Conservation (phyloP, 2,329 filamentous ascomycete species). For the Coniella vitis region DNA sequence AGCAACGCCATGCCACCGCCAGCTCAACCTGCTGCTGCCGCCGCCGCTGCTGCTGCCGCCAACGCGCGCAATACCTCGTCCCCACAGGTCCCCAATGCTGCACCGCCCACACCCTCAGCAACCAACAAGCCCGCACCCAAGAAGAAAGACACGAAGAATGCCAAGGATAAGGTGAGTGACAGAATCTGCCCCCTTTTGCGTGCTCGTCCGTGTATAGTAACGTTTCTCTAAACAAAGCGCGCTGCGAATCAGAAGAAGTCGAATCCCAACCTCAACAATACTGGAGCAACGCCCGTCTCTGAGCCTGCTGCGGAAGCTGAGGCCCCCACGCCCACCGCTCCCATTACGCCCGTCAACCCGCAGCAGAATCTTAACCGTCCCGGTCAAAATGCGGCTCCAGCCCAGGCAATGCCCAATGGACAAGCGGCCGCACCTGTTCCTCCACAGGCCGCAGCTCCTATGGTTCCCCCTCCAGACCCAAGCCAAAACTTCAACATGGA, state of each 20-base stretch:
- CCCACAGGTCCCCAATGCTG: constrained; percentile 56
- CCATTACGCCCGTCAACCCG: constrained; percentile 53
- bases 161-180: constrained; percentile 59
- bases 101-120: constrained; percentile 71
- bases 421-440: constrained; percentile 38
- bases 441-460: constrained; percentile 35
- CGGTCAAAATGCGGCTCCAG: constrained; percentile 35
- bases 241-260: constrained; percentile 57
- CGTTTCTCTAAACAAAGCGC: constrained; percentile 24
- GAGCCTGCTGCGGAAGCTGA: constrained; percentile 52
- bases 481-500: constrained; percentile 44
- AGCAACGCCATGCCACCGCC: constrained; percentile 57
- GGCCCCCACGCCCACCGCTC: constrained; percentile 51
- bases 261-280: constrained; percentile 43
- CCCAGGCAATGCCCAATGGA: constrained; percentile 33
- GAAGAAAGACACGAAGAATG: constrained; percentile 64
- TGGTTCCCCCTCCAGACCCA: constrained; percentile 41
- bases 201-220: constrained; percentile 10
- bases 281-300: constrained; percentile 50
- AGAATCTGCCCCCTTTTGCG: constrained; percentile 11
- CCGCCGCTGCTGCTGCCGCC: constrained; percentile 32
- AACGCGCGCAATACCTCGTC: constrained; percentile 52
- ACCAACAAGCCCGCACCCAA: constrained; percentile 67
- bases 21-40: constrained; percentile 46
- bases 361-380: constrained; percentile 40